These are phyloP conservation scores for Diaporthe sp. DNA, from an alignment of 2,329 filamentous ascomycete genomes.

Conservation along the genomic window DNA sequence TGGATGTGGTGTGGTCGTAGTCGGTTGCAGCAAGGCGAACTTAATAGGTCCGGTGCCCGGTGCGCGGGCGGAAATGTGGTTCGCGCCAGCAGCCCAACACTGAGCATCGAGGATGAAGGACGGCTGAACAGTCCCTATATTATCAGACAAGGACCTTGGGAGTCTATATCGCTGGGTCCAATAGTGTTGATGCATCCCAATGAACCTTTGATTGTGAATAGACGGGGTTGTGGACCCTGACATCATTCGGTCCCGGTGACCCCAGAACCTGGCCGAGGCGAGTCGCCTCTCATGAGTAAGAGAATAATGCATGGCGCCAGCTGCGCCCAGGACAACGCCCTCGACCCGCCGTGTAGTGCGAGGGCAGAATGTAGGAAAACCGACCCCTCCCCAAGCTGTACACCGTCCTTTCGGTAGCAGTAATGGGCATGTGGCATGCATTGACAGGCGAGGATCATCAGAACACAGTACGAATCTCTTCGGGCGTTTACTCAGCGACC, in stretches of 20 bases:
- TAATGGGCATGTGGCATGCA: neutral
- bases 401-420: neutral
- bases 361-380: neutral
- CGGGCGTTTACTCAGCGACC: neutral
- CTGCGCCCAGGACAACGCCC: conserved; percentile 4
- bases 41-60: neutral
- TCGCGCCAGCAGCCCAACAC: neutral
- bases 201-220: conserved; percentile 31
- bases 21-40: neutral
- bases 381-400: neutral
- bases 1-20: neutral
- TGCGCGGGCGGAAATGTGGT: neutral
- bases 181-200: conserved; percentile 21
- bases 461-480: neutral
- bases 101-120: neutral
- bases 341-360: conserved; percentile 8
- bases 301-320: conserved; percentile 14
- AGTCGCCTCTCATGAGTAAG: conserved; percentile 23
- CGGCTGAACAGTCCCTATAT: neutral
- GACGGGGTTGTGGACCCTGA: conserved; percentile 33
- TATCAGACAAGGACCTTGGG: neutral
- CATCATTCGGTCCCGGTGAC: conserved; percentile 24
- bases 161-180: neutral
- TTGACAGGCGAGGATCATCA: neutral
- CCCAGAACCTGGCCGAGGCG: conserved; percentile 26